Conservation (phyloP, 2,329 filamentous ascomycete genomes). For the Aspergillus latus region DNA sequence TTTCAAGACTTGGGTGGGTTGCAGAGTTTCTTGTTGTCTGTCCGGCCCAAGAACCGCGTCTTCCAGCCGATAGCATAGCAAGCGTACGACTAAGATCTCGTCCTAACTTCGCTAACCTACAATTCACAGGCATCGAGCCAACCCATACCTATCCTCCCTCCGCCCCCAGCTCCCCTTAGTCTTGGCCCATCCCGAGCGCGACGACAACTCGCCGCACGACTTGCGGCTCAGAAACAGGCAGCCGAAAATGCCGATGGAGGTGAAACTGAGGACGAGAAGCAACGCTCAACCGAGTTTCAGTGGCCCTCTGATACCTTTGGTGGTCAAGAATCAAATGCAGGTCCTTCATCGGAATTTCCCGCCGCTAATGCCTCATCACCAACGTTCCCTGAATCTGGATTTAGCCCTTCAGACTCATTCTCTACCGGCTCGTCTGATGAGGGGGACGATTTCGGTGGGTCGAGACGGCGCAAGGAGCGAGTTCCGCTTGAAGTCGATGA, state of each 20-base stretch:
- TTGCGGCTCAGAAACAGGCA: conserved; percentile 70
- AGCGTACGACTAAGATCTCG: not conserved
- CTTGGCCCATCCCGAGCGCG: conserved; percentile 83
- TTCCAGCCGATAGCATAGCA: not conserved
- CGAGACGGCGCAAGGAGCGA: conserved; percentile 43
- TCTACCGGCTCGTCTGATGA: conserved; percentile 46
- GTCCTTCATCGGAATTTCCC: conserved; percentile 32
- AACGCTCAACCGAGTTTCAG: conserved; percentile 26
- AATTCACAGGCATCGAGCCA: conserved; percentile 36
- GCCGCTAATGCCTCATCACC: conserved; percentile 32
- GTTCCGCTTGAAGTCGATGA: conserved; percentile 62
- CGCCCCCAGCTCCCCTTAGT: conserved; percentile 76
- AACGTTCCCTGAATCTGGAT: conserved; percentile 39
- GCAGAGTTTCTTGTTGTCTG: conserved; percentile 11
- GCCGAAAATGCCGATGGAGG: conserved; percentile 42
- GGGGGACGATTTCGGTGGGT: conserved; percentile 38
- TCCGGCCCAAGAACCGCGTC: not conserved
- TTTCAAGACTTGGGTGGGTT: conserved; percentile 8
- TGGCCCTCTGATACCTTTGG: conserved; percentile 39
- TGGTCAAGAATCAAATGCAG: conserved; percentile 38
- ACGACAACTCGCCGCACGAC: conserved; percentile 79
- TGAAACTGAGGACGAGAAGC: conserved; percentile 21
- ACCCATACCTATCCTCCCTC: conserved; percentile 46
- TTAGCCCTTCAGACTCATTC: conserved; percentile 41
- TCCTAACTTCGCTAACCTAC: conserved; percentile 18